Conservation (phyloP, 306 rosid species). For the Urtica urens region DNA sequence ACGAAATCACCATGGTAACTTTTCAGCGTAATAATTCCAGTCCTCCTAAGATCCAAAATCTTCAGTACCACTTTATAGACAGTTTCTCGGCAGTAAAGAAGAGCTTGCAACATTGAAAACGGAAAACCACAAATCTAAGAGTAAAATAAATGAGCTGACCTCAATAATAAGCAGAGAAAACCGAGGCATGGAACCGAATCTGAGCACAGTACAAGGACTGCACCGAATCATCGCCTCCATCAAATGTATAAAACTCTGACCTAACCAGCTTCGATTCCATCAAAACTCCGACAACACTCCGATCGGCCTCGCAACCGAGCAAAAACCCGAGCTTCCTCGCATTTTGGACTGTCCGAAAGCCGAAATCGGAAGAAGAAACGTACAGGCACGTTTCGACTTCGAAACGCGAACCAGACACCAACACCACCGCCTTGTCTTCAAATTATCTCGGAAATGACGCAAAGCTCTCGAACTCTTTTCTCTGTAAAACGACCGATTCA, state of each 20-base stretch:
- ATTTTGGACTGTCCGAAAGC: no score
- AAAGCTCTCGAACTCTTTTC: no score
- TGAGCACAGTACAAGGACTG: slow-evolving; percentile 30
- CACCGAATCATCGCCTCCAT: slow-evolving; percentile 58
- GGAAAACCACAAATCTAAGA: slow-evolving; percentile 17
- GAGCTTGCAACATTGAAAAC: background rate
- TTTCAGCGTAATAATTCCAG: slow-evolving; percentile 4
- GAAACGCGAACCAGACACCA: no score
- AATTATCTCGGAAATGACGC: no score
- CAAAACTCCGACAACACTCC: slow-evolving; percentile 50
- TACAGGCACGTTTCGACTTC: no score
- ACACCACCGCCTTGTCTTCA: no score
- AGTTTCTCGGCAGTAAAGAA: slow-evolving; percentile 18
- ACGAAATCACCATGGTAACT: slow-evolving; percentile 6
- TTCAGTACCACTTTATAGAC: slow-evolving; percentile 7
- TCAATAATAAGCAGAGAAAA: slow-evolving; percentile 33
- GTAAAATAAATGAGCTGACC: slow-evolving; percentile 38
- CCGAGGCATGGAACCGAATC: slow-evolving; percentile 38
- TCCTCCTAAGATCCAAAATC: slow-evolving; percentile 4
- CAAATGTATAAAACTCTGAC: slow-evolving; percentile 24
- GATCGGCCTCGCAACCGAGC: slow-evolving; percentile 36
- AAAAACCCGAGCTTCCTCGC: slow-evolving; percentile 33
- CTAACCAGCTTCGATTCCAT: slow-evolving; percentile 43
- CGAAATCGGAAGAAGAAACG: no score
- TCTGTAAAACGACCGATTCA: no score